Evolutionary conservation across 768 basidiomycete genomes (phyloP).

Genomic region (Butyriboletus loyo): DNA sequence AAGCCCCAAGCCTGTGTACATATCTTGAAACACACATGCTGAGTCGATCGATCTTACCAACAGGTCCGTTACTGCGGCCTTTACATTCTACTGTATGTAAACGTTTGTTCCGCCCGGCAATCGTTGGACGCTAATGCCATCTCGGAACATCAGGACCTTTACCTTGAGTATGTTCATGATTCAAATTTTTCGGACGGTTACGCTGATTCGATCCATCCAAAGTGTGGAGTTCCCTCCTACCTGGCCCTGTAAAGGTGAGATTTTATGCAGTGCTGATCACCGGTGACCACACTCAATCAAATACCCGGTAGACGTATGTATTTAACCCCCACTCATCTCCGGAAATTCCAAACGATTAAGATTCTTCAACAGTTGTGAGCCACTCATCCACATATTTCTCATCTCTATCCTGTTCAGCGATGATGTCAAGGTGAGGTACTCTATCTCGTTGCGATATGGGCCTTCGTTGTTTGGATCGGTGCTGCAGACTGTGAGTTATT

Average conservation of each 20-base stretch:
- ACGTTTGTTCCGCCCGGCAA: not conserved
- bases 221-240: constrained; percentile 11
- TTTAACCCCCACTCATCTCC: not conserved
- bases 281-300: not conserved
- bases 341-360: not conserved
- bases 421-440: constrained; percentile 2
- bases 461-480: not conserved
- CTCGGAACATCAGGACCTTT: not conserved
- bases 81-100: constrained; percentile 1
- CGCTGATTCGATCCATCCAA: not conserved
- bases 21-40: not conserved
- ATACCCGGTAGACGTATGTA: constrained; percentile 5
- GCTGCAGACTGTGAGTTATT: constrained; percentile 11
- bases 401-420: not conserved
- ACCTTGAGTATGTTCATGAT: not conserved
- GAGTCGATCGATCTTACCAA: not conserved
- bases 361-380: constrained; percentile 8
- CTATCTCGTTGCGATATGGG: constrained; percentile 1
- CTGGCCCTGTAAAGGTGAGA: constrained; percentile 6
- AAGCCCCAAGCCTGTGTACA: too few species aligned
- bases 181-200: too few species aligned
- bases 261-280: not conserved
- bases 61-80: constrained; percentile 15
- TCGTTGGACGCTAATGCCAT: not conserved
- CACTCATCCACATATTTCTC: not conserved